Base-by-base conservation (phyloP, 140 eudicot genomes). In the Ambrosia hybrid region DNA sequence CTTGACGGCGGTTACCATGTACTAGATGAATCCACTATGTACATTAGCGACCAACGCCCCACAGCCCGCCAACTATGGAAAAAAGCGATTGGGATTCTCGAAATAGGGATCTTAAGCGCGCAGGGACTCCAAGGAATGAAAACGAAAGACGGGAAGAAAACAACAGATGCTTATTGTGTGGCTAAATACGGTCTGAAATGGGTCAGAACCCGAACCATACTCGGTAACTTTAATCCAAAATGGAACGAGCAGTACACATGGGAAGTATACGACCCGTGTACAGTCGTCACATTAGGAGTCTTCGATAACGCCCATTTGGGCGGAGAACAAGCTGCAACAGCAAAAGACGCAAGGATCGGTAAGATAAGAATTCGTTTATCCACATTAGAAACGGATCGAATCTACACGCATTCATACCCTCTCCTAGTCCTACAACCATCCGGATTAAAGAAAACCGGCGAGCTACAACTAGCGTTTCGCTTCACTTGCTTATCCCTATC, bases 261-360 rank as follows among this genome's bases (percentile, higher is more conserved):
- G 96, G 96, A 89, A 80, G 96, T 89, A 61, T 86, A 86, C 67
- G 96, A 89, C 62, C 92, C 92, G 9, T 89, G 96, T 55, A 89
- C 96, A 0, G 96, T 89, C 52, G 86, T 89, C 62, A 89, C 86
- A 33, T 45, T 89, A 48, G 92, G 92, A 4, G 92, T 85, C 41
- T 89, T 89, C 12, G 92, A 89, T 57, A 89, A 86, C 70, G 41
- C 88, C 81, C 92, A 89, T 65, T 72, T 89, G 30, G 92, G 90
- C 4, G 85, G 86, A 3, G 85, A 84, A 43, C 79, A 77, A 51
- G 33, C 71, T 9, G 76, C 73, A 1, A 55, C 77, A 21, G 79
- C 53, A 37, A 86, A 72, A 52, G 96, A 89, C 13, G 70, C 88
- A 3, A 84, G 87, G 57, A 89, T 89, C 3, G 96, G 96, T 3